Evolutionary conservation across 2,329 filamentous ascomycete genomes (phyloP).

Genomic region (Cordyceps pruinosa): DNA sequence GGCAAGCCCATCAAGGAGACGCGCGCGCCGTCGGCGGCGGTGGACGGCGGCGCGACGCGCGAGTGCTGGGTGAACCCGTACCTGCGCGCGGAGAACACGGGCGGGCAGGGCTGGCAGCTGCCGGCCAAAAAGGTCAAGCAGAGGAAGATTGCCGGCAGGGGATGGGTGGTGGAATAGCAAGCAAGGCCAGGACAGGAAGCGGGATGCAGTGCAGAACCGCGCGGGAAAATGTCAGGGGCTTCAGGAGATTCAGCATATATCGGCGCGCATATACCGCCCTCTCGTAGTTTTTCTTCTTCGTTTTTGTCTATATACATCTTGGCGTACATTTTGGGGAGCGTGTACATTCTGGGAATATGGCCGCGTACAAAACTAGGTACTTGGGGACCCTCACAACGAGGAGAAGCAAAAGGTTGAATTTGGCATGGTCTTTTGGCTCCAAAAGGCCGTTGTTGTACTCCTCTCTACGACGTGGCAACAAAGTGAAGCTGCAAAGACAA

Average conservation of each 20-base stretch:
- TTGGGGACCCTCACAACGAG: too few relatives aligned
- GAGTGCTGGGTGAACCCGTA: conserved; percentile 81
- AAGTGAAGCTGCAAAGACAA: too few relatives aligned
- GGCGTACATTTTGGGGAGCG: neutral
- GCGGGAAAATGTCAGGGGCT: neutral
- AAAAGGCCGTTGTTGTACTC: too few relatives aligned
- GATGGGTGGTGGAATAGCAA: conserved; percentile 61
- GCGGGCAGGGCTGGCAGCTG: conserved; percentile 73
- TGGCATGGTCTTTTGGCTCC: too few relatives aligned
- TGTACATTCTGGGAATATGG: too few relatives aligned
- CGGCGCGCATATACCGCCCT: neutral
- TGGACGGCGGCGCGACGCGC: conserved; percentile 39
- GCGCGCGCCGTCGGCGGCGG: conserved; percentile 31
- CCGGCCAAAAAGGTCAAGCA: conserved; percentile 81
- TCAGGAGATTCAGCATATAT: neutral
- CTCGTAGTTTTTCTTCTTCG: neutral
- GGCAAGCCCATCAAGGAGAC: conserved; percentile 90
- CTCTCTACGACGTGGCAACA: too few relatives aligned
- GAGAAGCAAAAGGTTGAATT: too few relatives aligned
- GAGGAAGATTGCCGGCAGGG: conserved; percentile 61
- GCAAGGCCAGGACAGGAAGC: neutral
- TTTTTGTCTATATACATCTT: neutral
- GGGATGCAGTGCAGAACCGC: neutral
- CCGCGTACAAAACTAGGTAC: too few relatives aligned
- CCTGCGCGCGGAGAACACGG: conserved; percentile 60